phyloP scores from a whole-genome alignment of 1,284 basidiomycete species.

The Pascua sp. region DNA sequence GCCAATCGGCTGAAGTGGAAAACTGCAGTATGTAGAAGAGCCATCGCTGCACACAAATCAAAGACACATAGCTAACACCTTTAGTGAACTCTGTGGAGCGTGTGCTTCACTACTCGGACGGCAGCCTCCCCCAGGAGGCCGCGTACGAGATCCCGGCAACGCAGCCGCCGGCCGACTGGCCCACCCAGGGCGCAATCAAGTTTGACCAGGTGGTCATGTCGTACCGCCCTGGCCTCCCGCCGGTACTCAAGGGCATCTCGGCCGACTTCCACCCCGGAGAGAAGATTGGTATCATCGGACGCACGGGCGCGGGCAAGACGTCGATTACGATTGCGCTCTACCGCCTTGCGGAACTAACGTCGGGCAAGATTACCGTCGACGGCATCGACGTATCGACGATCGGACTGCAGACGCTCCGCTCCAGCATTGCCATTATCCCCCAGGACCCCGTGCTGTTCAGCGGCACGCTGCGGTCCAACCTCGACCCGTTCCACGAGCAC shows the following conservation, averaged over 20 bases:
- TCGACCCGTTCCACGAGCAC: constrained; percentile 70
- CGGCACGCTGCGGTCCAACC: constrained; percentile 57
- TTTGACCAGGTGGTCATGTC: constrained; percentile 47
- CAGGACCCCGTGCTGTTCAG: constrained; percentile 71
- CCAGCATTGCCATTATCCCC: constrained; percentile 65
- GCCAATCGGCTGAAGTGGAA: constrained; percentile 64
- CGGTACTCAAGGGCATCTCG: constrained; percentile 52
- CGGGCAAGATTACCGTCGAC: constrained; percentile 50
- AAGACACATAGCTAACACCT: neutral
- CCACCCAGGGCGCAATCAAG: constrained; percentile 32
- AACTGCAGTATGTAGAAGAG: constrained; percentile 42
- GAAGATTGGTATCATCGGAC: constrained; percentile 56
- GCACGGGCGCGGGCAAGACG: constrained; percentile 58
- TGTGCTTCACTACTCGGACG: constrained; percentile 61
- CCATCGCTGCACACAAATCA: too few species aligned
- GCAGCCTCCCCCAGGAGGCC: constrained; percentile 60
- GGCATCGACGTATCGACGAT: constrained; percentile 51
- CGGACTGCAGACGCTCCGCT: constrained; percentile 53
- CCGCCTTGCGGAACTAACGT: constrained; percentile 50
- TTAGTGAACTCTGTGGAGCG: constrained; percentile 67
- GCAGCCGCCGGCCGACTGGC: constrained; percentile 54
- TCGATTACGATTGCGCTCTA: constrained; percentile 56
- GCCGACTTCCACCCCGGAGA: constrained; percentile 45
- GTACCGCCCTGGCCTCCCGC: constrained; percentile 52
- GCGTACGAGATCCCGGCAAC: constrained; percentile 59